Percentiles rank a stretch among this genome's conserved stretches.
phyloP scores from a whole-genome alignment of 2,329 filamentous ascomycete species.

The Anisogramma anomala region DNA sequence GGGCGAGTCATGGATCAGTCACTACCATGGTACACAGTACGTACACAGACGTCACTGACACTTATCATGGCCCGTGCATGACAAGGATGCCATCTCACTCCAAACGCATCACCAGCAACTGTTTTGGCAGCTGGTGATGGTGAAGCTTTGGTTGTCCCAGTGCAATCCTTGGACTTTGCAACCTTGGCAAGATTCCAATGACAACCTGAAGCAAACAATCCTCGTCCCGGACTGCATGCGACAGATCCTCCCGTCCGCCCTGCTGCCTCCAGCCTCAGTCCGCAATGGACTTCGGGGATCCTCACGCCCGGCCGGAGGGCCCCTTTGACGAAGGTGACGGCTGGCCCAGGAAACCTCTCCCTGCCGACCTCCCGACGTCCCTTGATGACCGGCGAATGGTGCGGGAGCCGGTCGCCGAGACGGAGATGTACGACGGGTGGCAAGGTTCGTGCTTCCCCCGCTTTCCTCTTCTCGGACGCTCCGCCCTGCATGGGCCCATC shows the following conservation, averaged over 20 bases:
- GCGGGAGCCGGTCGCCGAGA: conserved; percentile 61
- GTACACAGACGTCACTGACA: too few relatives aligned
- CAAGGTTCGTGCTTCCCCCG: conserved; percentile 50
- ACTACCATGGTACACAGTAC: too few relatives aligned
- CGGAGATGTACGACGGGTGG: conserved; percentile 98
- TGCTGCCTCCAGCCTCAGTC: conserved; percentile 15
- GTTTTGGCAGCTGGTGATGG: background rate
- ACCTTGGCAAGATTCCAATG: conserved; percentile 1
- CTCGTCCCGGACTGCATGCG: conserved; percentile 1
- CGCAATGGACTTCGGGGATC: conserved; percentile 49
- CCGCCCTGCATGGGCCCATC: too few relatives aligned
- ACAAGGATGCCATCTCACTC: background rate
- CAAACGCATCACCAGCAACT: background rate
- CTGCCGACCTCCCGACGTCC: conserved; percentile 78
- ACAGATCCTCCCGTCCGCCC: conserved; percentile 7
- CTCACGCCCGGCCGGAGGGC: conserved; percentile 31
- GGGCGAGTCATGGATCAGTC: too few relatives aligned
- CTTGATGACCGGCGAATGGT: conserved; percentile 74
- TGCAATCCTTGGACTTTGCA: background rate
- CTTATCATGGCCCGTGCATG: background rate
- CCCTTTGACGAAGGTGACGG: conserved; percentile 25
- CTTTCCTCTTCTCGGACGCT: conserved; percentile 10
- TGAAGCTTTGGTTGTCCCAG: background rate
- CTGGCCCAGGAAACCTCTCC: conserved; percentile 45
- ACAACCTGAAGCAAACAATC: conserved; percentile 1